A percentile compares a stretch with the other conserved stretches of the same genome.
These are phyloP conservation scores for Santalum album DNA, from an alignment of 164 flowering plant species.

Conservation along the genomic window DNA sequence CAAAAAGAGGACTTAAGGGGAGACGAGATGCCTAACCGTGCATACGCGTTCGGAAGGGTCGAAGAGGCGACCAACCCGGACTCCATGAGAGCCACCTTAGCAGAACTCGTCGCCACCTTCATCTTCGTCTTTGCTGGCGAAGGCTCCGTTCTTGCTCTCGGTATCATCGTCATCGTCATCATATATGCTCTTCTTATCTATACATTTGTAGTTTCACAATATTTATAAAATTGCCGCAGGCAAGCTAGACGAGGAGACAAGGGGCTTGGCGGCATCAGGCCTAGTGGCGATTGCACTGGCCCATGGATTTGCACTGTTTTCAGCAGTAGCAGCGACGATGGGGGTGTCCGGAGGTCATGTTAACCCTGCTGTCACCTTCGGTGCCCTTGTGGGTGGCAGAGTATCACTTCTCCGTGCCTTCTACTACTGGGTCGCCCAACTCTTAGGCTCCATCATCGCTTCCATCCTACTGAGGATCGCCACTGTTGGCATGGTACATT, in stretches of 20 bases:
- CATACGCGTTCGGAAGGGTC: slow-evolving; percentile 23
- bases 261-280: slow-evolving; percentile 17
- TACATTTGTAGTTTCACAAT: too few relatives aligned
- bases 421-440: slow-evolving; percentile 71
- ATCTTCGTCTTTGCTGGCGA: slow-evolving; percentile 57
- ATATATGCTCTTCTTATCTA: not conserved
- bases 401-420: slow-evolving; percentile 53
- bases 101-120: slow-evolving; percentile 49
- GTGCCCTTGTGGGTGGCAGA: slow-evolving; percentile 63
- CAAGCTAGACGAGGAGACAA: slow-evolving; percentile 21
- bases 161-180: slow-evolving; percentile 13
- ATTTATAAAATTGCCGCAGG: slow-evolving; percentile 10
- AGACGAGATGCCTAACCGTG: too few relatives aligned
- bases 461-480: slow-evolving; percentile 41
- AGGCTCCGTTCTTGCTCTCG: slow-evolving; percentile 50
- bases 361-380: slow-evolving; percentile 73
- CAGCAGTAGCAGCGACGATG: slow-evolving; percentile 47
- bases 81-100: slow-evolving; percentile 43
- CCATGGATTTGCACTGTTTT: slow-evolving; percentile 44
- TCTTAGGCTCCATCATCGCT: slow-evolving; percentile 54
- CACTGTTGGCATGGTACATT: slow-evolving; percentile 54
- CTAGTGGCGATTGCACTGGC: slow-evolving; percentile 47
- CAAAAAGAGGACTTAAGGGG: too few relatives aligned
- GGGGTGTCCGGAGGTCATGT: slow-evolving; percentile 75
- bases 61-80: slow-evolving; percentile 58